A percentile compares a stretch with the other conserved stretches of the same genome.
Conservation (phyloP, 2,329 filamentous ascomycete species). For the Sordariomycetes sp. region DNA sequence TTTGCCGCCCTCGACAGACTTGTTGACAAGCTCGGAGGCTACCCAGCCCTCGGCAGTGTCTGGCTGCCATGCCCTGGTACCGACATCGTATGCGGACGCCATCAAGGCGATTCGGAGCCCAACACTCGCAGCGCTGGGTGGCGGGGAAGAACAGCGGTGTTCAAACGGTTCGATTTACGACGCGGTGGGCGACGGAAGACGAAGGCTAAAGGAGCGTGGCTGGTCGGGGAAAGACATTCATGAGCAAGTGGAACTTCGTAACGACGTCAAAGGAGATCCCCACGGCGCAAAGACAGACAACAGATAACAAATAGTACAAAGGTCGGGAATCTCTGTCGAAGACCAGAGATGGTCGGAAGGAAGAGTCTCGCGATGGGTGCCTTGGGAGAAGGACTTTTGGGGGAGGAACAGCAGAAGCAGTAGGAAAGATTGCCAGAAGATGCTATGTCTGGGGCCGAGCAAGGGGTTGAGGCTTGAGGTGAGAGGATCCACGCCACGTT, state of each 20-base stretch:
- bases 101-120: slow-evolving; percentile 43
- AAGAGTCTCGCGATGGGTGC: too few species aligned
- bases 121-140: slow-evolving; percentile 2
- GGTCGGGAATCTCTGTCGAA: not conserved
- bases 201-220: slow-evolving; percentile 6
- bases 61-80: slow-evolving; percentile 96
- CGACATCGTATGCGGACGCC: slow-evolving; percentile 93
- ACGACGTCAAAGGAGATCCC: slow-evolving; percentile 2
- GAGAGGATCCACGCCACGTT: slow-evolving; percentile 7
- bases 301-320: not conserved
- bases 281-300: not conserved
- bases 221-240: slow-evolving; percentile 17
- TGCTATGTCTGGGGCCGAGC: not conserved
- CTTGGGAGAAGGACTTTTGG: too few species aligned
- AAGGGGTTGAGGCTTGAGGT: slow-evolving; percentile 4
- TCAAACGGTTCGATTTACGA: slow-evolving; percentile 8
- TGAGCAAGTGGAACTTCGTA: slow-evolving; percentile 12
- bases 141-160: slow-evolving; percentile 2
- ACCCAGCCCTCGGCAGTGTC: slow-evolving; percentile 95
- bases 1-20: slow-evolving; percentile 75
- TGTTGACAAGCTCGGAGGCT: slow-evolving; percentile 86
- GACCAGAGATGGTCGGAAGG: slow-evolving; percentile 4
- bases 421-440: too few species aligned
- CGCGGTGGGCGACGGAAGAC: slow-evolving; percentile 11
- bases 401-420: not conserved